Evolutionary conservation across 1,139 yeast genomes (phyloP).

Genomic region (Maudiozyma humilis): DNA sequence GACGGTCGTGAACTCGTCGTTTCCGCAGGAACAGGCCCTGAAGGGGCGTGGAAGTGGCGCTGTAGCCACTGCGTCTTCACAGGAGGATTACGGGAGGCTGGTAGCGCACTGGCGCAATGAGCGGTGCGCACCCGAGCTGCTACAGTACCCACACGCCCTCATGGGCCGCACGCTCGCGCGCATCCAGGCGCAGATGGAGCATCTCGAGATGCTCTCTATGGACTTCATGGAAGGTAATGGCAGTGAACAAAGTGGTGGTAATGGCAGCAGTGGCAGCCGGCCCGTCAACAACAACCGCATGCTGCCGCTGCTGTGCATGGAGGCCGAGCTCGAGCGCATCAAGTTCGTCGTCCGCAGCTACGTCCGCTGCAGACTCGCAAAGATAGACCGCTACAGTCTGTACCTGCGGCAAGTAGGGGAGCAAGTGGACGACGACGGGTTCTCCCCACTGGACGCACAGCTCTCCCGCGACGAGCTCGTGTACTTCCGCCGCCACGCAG

Average conservation of each 20-base stretch:
- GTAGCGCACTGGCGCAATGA: slow-evolving; percentile 75
- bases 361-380: slow-evolving; percentile 64
- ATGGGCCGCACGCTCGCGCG: slow-evolving; percentile 50
- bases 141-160: slow-evolving; percentile 59
- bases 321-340: slow-evolving; percentile 82
- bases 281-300: slow-evolving; percentile 13
- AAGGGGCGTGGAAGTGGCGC: not conserved
- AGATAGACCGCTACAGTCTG: slow-evolving; percentile 62
- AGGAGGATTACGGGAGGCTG: slow-evolving; percentile 37
- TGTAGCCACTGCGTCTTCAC: slow-evolving; percentile 9
- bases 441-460: slow-evolving; percentile 17
- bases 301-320: slow-evolving; percentile 72
- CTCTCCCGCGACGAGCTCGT: slow-evolving; percentile 54
- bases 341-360: slow-evolving; percentile 74
- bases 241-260: too few species aligned
- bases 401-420: slow-evolving; percentile 36
- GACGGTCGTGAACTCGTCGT: slow-evolving; percentile 12
- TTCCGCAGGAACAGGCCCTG: not conserved
- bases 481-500: slow-evolving; percentile 60
- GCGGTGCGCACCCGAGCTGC: slow-evolving; percentile 73
- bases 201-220: slow-evolving; percentile 52
- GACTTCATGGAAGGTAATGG: slow-evolving; percentile 34
- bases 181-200: slow-evolving; percentile 63
- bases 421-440: not conserved
- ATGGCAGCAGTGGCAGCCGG: slow-evolving; percentile 7